These are phyloP conservation scores for Lipomyces sp. DNA, from an alignment of 805 yeast genomes.

Conservation along the genomic window DNA sequence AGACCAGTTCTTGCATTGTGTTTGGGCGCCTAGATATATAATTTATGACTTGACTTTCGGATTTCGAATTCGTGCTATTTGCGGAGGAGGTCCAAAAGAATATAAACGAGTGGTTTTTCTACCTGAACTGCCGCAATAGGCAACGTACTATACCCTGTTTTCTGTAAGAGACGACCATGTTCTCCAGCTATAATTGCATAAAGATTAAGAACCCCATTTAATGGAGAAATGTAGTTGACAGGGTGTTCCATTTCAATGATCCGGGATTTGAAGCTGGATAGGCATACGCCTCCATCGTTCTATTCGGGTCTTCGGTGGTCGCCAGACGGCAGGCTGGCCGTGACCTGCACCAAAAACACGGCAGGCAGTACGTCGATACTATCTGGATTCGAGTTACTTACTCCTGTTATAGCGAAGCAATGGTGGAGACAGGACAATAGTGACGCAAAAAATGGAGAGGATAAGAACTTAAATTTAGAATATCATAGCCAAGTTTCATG, in stretches of 20 bases:
- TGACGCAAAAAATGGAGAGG: neutral
- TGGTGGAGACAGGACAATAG: constrained; percentile 14
- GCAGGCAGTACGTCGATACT: neutral
- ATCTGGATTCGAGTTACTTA: constrained; percentile 17
- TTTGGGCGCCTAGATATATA: neutral
- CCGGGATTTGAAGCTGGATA: constrained; percentile 21
- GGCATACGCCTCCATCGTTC: constrained; percentile 21
- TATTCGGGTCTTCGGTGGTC: constrained; percentile 22
- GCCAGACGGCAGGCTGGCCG: constrained; percentile 27
- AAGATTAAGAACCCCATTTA: neutral
- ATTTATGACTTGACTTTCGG: neutral
- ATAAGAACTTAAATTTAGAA: neutral
- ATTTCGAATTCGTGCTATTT: too few species aligned
- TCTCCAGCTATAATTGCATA: neutral
- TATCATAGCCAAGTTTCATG: neutral
- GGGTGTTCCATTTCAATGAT: constrained; percentile 11
- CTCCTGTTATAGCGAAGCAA: constrained; percentile 12
- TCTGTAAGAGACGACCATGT: neutral
- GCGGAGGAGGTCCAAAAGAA: too few species aligned
- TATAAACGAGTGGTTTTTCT: too few species aligned
- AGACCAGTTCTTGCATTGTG: neutral
- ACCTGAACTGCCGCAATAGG: too few species aligned
- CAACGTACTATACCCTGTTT: neutral
- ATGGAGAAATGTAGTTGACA: neutral
- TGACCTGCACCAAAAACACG: constrained; percentile 4